A percentile compares a stretch with the other conserved stretches of the same genome.
Conservation (phyloP, 228 moss, liverwort and hornwort species). For the Sphagnum magellanicum region DNA sequence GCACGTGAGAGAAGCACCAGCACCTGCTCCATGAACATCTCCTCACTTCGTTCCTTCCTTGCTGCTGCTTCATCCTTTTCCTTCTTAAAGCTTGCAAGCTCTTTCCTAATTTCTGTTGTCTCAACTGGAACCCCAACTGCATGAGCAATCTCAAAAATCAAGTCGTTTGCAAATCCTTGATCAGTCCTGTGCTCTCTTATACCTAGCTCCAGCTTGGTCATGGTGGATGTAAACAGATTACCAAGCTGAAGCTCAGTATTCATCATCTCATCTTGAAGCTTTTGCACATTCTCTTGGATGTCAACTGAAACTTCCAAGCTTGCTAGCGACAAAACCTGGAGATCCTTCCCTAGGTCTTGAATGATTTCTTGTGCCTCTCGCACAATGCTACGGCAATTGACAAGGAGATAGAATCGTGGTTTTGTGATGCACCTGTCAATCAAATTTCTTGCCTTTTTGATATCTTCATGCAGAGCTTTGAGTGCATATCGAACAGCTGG, state of each 20-base stretch:
- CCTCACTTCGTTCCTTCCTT: conserved; percentile 39
- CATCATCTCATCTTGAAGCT: conserved; percentile 20
- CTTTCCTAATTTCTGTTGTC: conserved; percentile 32
- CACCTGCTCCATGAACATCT: conserved; percentile 47
- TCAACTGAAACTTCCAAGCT: conserved; percentile 26
- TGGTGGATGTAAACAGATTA: conserved; percentile 12
- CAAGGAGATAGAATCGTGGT: conserved; percentile 31
- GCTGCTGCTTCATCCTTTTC: conserved; percentile 45
- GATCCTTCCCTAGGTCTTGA: conserved; percentile 21
- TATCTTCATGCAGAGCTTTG: conserved; percentile 24
- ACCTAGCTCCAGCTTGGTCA: conserved; percentile 27
- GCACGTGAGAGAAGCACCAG: conserved; percentile 17
- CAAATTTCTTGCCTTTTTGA: conserved; percentile 17
- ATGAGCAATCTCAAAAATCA: conserved; percentile 24
- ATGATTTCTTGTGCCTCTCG: conserved; percentile 20
- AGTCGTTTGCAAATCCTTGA: conserved; percentile 29
- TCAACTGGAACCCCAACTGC: conserved; percentile 21
- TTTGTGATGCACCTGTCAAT: conserved; percentile 31
- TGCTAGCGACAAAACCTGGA: conserved; percentile 28
- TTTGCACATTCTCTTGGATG: conserved; percentile 14
- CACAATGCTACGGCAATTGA: conserved; percentile 29
- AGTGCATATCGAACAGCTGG: conserved; percentile 19
- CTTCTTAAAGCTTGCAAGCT: conserved; percentile 41
- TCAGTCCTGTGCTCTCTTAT: conserved; percentile 20
- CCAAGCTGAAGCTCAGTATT: conserved; percentile 26